A percentile compares a stretch with the other conserved stretches of the same genome.
phyloP scores from a whole-genome alignment of 139 green algal genomes.

The Micromonas pusilla region DNA sequence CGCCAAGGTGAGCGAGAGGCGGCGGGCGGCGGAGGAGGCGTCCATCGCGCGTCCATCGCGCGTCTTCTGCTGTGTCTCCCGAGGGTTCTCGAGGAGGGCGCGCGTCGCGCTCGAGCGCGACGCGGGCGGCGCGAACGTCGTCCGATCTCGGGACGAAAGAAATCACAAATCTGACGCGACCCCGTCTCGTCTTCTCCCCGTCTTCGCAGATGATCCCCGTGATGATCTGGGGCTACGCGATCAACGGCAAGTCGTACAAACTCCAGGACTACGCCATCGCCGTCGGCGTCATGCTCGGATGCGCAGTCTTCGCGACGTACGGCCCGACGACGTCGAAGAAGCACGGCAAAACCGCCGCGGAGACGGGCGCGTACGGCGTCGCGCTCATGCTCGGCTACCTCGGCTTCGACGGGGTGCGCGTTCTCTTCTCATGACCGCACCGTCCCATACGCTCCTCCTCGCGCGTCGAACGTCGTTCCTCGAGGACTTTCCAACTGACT shows the following conservation, averaged over 20 bases:
- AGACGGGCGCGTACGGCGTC: constrained; percentile 46
- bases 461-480: too few species aligned
- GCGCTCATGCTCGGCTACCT: constrained; percentile 91
- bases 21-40: too few species aligned
- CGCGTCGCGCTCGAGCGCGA: too few species aligned
- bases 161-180: too few species aligned
- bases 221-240: constrained; percentile 93
- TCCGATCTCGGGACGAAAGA: too few species aligned
- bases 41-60: too few species aligned
- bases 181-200: too few species aligned
- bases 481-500: neutral
- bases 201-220: constrained; percentile 95
- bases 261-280: constrained; percentile 70
- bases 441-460: too few species aligned
- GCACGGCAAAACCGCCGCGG: neutral
- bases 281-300: constrained; percentile 67
- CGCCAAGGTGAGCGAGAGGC: constrained; percentile 78
- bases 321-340: constrained; percentile 16
- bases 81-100: too few species aligned
- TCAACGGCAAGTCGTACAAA: constrained; percentile 77
- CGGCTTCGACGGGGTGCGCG: constrained; percentile 33
- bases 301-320: constrained; percentile 67
- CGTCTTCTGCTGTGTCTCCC: too few species aligned
- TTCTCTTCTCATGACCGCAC: too few species aligned
- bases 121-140: too few species aligned